Evolutionary conservation across 2,329 filamentous ascomycete genomes (phyloP).

Genomic region (Pleomassaria siparia): DNA sequence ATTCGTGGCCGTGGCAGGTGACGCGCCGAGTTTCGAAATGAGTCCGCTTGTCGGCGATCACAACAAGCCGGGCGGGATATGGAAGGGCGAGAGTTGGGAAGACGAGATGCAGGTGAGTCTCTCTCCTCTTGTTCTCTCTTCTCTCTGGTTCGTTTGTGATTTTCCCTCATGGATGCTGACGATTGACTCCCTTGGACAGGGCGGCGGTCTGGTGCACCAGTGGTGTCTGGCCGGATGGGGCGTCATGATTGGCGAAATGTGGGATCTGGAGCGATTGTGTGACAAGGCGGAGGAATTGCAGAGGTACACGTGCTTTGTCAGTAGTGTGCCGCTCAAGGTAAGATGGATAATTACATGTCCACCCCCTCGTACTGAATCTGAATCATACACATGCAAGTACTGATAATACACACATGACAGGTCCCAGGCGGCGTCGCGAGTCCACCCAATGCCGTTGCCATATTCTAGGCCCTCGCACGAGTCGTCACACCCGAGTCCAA

Average conservation of each 20-base stretch:
- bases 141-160: too few species aligned
- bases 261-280: conserved; percentile 54
- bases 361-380: too few species aligned
- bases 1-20: conserved; percentile 50
- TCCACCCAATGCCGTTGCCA: conserved; percentile 42
- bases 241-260: conserved; percentile 45
- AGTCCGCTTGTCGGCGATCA: conserved; percentile 41
- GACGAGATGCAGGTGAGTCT: conserved; percentile 29
- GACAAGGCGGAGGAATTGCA: conserved; percentile 55
- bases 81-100: conserved; percentile 38
- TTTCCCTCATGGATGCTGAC: not conserved
- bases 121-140: not conserved
- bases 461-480: conserved; percentile 26
- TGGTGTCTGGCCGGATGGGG: conserved; percentile 39
- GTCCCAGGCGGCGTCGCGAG: conserved; percentile 51
- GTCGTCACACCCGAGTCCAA: not conserved
- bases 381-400: too few species aligned
- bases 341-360: conserved; percentile 8
- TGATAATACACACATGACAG: conserved; percentile 23
- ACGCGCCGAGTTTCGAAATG: conserved; percentile 49
- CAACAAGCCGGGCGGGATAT: conserved; percentile 33
- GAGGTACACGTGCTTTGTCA: conserved; percentile 62
- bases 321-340: conserved; percentile 60
- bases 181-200: conserved; percentile 8
- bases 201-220: conserved; percentile 37